These are phyloP conservation scores for Neoascochyta sp. DNA, from an alignment of 2,329 filamentous ascomycete genomes.

Conservation along the genomic window DNA sequence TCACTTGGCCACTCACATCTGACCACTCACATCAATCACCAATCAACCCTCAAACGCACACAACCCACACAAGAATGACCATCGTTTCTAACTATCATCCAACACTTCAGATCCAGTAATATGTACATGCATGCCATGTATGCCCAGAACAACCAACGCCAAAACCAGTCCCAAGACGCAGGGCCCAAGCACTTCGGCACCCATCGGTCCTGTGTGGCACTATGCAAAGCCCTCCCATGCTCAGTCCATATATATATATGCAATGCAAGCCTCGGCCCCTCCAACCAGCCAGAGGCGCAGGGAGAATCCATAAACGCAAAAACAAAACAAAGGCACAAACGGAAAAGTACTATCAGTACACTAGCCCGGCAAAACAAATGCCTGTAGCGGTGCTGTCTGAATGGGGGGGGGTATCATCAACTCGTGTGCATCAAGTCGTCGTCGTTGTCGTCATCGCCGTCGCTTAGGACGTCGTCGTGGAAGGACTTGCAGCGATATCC, in stretches of 20 bases:
- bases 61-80: background rate
- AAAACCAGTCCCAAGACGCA: slow-evolving; percentile 21
- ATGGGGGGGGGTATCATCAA: slow-evolving; percentile 21
- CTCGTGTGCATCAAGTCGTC: slow-evolving; percentile 12
- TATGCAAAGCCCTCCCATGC: slow-evolving; percentile 29
- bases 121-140: too few species aligned
- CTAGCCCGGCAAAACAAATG: too few species aligned
- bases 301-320: slow-evolving; percentile 2
- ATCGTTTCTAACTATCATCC: too few species aligned
- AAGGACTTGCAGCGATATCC: slow-evolving; percentile 1
- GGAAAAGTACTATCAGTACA: too few species aligned
- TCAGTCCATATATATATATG: too few species aligned
- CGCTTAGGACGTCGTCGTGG: slow-evolving; percentile 4
- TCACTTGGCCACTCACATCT: background rate
- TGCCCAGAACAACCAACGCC: slow-evolving; percentile 25
- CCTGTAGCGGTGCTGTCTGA: slow-evolving; percentile 2
- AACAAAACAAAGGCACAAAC: slow-evolving; percentile 4
- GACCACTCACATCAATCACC: background rate
- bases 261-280: slow-evolving; percentile 24
- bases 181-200: slow-evolving; percentile 41
- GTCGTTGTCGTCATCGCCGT: slow-evolving; percentile 1
- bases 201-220: slow-evolving; percentile 21
- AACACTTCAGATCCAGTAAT: slow-evolving; percentile 2
- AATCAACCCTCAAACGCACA: background rate
- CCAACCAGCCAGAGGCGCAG: too few species aligned